A percentile compares a stretch with the other conserved stretches of the same genome.
Conservation (phyloP, 345 rosid genomes). For the Diplotaxis tenuifolia region DNA sequence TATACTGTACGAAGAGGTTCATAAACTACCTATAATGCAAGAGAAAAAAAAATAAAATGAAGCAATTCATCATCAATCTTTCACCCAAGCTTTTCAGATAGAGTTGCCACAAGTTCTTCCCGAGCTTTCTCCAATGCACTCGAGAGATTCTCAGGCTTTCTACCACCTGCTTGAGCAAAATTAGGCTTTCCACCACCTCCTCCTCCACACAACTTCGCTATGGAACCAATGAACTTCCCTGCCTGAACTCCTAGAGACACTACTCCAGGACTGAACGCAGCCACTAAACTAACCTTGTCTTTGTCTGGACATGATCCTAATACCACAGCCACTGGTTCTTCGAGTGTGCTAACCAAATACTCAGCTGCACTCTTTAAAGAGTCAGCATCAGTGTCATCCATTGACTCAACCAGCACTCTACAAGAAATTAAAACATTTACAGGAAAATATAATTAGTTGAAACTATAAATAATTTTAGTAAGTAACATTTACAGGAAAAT, state of each 20-base stretch:
- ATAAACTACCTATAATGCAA: too few species aligned
- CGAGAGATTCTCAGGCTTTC: conserved; percentile 70
- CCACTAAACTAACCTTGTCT: conserved; percentile 90
- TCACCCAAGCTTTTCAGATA: conserved; percentile 53
- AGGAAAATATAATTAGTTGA: too few species aligned
- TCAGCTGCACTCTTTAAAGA: conserved; percentile 85
- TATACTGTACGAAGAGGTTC: too few species aligned
- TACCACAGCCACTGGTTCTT: conserved; percentile 78
- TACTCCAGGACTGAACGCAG: conserved; percentile 75
- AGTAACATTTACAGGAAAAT: too few species aligned
- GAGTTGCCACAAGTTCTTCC: conserved; percentile 51
- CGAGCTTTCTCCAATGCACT: conserved; percentile 74
- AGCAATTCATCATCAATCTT: background rate
- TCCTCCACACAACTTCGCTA: conserved; percentile 85
- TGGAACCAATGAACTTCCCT: conserved; percentile 79
- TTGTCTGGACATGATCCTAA: conserved; percentile 82
- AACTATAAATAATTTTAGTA: too few species aligned
- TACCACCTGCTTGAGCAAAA: conserved; percentile 96
- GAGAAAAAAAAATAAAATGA: too few species aligned
- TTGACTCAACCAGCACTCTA: conserved; percentile 80
- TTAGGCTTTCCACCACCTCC: conserved; percentile 96
- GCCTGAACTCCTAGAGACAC: conserved; percentile 80
- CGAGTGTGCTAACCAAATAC: conserved; percentile 55
- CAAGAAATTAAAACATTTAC: conserved; percentile 4
- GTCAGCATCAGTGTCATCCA: conserved; percentile 84